Conservation (phyloP, 2,329 filamentous ascomycete genomes). For the Aspergillus sp. region DNA sequence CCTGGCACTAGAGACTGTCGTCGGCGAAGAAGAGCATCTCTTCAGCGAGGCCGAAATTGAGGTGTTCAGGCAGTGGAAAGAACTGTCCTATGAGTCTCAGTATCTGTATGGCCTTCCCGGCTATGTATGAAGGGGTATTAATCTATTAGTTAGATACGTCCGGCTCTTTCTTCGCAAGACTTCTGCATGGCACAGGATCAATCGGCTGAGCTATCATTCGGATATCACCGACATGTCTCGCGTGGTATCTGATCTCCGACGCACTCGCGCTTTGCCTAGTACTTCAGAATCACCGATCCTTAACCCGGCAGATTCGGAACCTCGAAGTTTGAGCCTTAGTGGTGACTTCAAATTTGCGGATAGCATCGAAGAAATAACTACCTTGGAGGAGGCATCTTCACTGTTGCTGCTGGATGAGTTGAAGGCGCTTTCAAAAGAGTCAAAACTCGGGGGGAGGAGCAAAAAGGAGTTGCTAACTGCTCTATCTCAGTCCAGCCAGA, state of each 20-base stretch:
- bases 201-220: slow-evolving; percentile 65
- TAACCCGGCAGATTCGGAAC: slow-evolving; percentile 42
- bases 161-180: slow-evolving; percentile 88
- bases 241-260: slow-evolving; percentile 59
- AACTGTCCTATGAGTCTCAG: slow-evolving; percentile 71
- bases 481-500: slow-evolving; percentile 63
- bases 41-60: slow-evolving; percentile 71
- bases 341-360: slow-evolving; percentile 70
- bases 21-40: slow-evolving; percentile 78
- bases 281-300: slow-evolving; percentile 20
- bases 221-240: slow-evolving; percentile 67
- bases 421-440: slow-evolving; percentile 73
- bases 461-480: slow-evolving; percentile 70
- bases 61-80: slow-evolving; percentile 68
- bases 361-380: slow-evolving; percentile 63
- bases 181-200: slow-evolving; percentile 78
- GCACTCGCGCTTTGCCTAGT: slow-evolving; percentile 45
- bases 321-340: slow-evolving; percentile 41
- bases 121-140: not conserved
- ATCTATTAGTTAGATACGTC: slow-evolving; percentile 57
- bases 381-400: slow-evolving; percentile 72
- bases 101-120: slow-evolving; percentile 58
- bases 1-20: slow-evolving; percentile 75
- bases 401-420: slow-evolving; percentile 81
- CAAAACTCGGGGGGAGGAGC: slow-evolving; percentile 76